phyloP scores from a whole-genome alignment of 208 protist genomes.

The Sergeia podlipaevii region DNA sequence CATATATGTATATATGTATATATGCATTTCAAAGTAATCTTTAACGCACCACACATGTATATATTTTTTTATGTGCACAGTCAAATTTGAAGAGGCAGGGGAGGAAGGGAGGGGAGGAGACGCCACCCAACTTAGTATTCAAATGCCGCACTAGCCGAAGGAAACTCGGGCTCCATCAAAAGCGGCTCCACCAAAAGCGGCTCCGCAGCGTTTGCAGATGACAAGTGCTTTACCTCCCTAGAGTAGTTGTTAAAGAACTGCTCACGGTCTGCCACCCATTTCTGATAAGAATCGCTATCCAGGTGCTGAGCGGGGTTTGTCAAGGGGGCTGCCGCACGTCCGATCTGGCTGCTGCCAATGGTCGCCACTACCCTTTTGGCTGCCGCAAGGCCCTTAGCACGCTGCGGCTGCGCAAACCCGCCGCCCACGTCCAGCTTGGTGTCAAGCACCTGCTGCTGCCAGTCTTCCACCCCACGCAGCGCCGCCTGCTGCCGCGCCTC shows the following conservation, averaged over 20 bases:
- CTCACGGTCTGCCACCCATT: conserved; percentile 56
- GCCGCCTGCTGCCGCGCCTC: conserved; percentile 12
- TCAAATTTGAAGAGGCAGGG: too few relatives aligned
- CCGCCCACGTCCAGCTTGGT: background rate
- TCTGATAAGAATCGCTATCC: conserved; percentile 31
- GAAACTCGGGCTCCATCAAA: too few relatives aligned
- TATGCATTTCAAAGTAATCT: too few relatives aligned
- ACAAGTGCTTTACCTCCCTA: too few relatives aligned
- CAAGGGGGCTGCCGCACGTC: conserved; percentile 40
- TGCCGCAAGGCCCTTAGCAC: conserved; percentile 1
- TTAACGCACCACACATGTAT: too few relatives aligned
- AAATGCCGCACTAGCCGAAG: too few relatives aligned
- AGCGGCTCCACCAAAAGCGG: too few relatives aligned
- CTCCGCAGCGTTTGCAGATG: too few relatives aligned
- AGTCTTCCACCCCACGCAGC: conserved; percentile 23
- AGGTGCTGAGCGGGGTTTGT: conserved; percentile 33
- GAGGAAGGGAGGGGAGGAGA: too few relatives aligned
- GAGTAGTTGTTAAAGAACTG: conserved; percentile 51
- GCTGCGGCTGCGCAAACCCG: conserved; percentile 6
- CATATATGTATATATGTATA: too few relatives aligned
- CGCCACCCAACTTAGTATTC: too few relatives aligned
- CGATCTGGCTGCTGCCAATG: conserved; percentile 48
- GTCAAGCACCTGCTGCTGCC: conserved; percentile 17
- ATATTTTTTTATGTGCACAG: too few relatives aligned
- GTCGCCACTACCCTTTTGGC: conserved; percentile 32